A percentile compares a stretch with the other conserved stretches of the same genome.
phyloP scores from a whole-genome alignment of 352 stramenopile genomes.

The Globisporangium mamillatum region DNA sequence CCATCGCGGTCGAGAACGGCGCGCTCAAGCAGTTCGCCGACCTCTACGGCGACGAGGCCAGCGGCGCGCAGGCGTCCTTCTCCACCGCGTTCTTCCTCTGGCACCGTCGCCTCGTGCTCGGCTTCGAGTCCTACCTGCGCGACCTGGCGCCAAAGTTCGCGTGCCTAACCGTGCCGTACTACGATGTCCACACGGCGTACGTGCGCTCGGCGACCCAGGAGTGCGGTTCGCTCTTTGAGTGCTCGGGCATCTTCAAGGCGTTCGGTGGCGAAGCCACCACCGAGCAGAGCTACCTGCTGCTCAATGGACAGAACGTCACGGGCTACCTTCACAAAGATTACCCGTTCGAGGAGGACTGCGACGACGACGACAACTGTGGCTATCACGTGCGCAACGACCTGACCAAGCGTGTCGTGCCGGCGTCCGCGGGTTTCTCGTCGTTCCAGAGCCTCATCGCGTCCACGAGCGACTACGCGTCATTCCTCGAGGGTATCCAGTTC shows the following conservation, averaged over 20 bases:
- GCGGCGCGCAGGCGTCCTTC: conserved; percentile 46
- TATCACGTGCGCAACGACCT: conserved; percentile 46
- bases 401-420: conserved; percentile 31
- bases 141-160: conserved; percentile 48
- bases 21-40: conserved; percentile 45
- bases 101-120: conserved; percentile 62
- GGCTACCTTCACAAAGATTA: conserved; percentile 30
- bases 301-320: conserved; percentile 30
- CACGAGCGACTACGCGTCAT: conserved; percentile 53
- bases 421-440: conserved; percentile 42
- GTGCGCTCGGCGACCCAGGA: conserved; percentile 37
- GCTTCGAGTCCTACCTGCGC: conserved; percentile 67
- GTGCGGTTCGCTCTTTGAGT: conserved; percentile 61
- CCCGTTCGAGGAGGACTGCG: conserved; percentile 35
- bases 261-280: conserved; percentile 35
- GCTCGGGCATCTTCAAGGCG: conserved; percentile 53
- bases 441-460: conserved; percentile 54
- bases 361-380: conserved; percentile 41
- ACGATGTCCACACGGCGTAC: conserved; percentile 71
- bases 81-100: conserved; percentile 65
- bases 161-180: conserved; percentile 77
- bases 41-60: conserved; percentile 44
- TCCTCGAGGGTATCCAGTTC: conserved; percentile 57
- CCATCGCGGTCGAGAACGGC: conserved; percentile 37
- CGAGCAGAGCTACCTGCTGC: conserved; percentile 14